phyloP scores from a whole-genome alignment of 306 rosid genomes.

The Casuarina equisetifolia region DNA sequence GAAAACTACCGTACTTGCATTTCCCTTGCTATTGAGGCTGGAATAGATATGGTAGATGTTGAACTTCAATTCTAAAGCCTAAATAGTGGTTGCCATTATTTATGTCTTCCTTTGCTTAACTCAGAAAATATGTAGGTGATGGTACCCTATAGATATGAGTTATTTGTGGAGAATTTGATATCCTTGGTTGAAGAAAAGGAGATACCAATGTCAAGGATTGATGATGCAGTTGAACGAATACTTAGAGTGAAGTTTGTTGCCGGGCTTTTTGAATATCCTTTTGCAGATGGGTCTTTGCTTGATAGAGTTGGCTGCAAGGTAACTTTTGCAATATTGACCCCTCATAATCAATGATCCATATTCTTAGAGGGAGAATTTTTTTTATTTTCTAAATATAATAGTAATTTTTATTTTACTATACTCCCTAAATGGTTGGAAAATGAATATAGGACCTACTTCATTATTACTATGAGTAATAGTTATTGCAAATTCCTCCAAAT shows the following conservation, averaged over 20 bases:
- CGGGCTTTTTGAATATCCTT: constrained; percentile 75
- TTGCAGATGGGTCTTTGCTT: constrained; percentile 64
- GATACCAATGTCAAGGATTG: constrained; percentile 62
- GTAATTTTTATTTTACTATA: no score
- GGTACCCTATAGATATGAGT: constrained; percentile 55
- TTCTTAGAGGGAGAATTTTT: no score
- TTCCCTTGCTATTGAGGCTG: constrained; percentile 66
- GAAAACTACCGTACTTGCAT: constrained; percentile 67
- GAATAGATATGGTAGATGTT: constrained; percentile 79
- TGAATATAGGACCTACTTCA: no score
- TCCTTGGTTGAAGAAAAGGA: constrained; percentile 65
- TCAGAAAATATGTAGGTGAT: constrained; percentile 60
- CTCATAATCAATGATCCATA: no score
- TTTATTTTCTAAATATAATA: no score
- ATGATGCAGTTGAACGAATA: constrained; percentile 83
- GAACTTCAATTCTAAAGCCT: constrained; percentile 18
- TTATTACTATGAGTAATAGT: no score
- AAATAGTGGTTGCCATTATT: neutral
- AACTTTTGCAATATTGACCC: constrained; percentile 13
- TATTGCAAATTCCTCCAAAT: neutral
- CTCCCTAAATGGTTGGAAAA: no score
- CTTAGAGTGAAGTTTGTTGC: constrained; percentile 86
- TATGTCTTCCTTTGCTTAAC: constrained; percentile 18
- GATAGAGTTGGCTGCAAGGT: constrained; percentile 89
- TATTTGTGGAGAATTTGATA: constrained; percentile 52